phyloP scores from a whole-genome alignment of 1,284 basidiomycete genomes.

The Anthracocystis walkeri region DNA sequence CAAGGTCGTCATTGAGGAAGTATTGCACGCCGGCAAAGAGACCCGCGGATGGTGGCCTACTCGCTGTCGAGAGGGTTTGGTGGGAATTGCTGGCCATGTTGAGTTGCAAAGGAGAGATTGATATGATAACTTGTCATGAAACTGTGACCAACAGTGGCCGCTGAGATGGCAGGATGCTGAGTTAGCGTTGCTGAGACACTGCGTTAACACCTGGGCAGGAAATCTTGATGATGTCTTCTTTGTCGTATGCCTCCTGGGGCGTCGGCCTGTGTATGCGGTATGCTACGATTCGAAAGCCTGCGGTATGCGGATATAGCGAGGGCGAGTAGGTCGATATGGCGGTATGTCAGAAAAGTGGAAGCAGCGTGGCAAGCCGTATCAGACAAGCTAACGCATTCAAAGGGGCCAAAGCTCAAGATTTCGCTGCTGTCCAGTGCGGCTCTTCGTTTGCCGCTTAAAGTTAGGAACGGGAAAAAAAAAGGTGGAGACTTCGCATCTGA shows the following conservation, averaged over 20 bases:
- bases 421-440: not conserved
- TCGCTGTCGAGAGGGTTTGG: not conserved
- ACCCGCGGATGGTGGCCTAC: constrained; percentile 11
- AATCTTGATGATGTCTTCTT: no score
- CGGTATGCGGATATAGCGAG: not conserved
- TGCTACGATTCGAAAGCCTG: not conserved
- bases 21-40: constrained; percentile 39
- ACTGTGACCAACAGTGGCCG: no score
- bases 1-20: constrained; percentile 51
- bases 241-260: no score
- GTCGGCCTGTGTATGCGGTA: not conserved
- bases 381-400: not conserved
- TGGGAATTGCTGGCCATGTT: constrained; percentile 16
- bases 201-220: no score
- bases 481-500: not conserved
- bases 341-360: not conserved
- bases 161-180: no score
- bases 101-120: no score
- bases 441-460: not conserved
- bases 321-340: not conserved
- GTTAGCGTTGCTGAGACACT: no score
- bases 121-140: no score
- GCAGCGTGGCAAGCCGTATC: not conserved
- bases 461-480: not conserved
- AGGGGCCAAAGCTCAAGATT: not conserved